phyloP scores from a whole-genome alignment of 495 filamentous ascomycete genomes.

The Xylaria curta region DNA sequence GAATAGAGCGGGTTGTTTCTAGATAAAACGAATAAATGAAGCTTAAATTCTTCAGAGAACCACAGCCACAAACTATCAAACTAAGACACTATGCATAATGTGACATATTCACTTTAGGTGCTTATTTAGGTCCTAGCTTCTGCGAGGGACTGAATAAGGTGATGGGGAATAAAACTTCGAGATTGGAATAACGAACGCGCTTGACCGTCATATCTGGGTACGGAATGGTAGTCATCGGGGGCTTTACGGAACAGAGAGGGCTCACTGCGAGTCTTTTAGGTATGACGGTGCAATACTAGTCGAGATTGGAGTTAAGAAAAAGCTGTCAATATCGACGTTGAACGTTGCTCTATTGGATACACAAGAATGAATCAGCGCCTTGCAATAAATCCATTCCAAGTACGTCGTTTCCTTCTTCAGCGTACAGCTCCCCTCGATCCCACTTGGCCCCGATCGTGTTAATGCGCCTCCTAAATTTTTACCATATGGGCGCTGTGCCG shows the following conservation, averaged over 20 bases:
- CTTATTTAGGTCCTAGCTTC: not conserved
- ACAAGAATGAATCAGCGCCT: conserved; percentile 33
- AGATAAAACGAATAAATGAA: conserved; percentile 7
- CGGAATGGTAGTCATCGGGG: too few relatives aligned
- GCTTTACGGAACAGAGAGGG: too few relatives aligned
- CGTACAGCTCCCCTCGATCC: conserved; percentile 8
- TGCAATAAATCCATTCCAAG: conserved; percentile 27
- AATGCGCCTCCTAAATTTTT: conserved; percentile 7
- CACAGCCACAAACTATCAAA: not conserved
- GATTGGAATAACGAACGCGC: not conserved
- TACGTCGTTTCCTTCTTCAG: conserved; percentile 24
- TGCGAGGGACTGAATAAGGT: not conserved
- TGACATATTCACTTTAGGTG: not conserved
- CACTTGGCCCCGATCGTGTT: conserved; percentile 10
- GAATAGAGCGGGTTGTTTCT: not conserved
- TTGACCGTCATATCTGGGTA: not conserved
- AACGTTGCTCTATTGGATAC: conserved; percentile 41
- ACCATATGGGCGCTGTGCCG: not conserved
- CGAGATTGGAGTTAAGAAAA: not conserved
- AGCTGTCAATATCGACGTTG: conserved; percentile 24
- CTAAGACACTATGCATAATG: not conserved
- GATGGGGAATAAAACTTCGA: not conserved
- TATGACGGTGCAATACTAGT: not conserved
- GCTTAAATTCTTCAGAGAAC: not conserved
- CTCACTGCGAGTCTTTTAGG: not conserved